phyloP scores from a whole-genome alignment of 805 yeast genomes.

The Scheffersomyces coipomensis region DNA sequence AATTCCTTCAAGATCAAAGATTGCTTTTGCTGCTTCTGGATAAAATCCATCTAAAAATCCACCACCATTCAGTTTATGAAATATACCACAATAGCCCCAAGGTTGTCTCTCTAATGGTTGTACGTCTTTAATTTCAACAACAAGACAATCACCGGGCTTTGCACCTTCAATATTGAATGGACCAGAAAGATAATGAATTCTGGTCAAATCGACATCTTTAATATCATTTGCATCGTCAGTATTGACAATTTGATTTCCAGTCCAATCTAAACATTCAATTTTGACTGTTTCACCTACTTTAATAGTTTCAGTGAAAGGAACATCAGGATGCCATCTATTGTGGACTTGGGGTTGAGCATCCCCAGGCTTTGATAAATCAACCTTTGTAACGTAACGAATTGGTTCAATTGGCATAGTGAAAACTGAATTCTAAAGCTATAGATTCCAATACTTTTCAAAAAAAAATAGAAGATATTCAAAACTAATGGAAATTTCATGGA shows the following conservation, averaged over 20 bases:
- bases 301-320: slow-evolving; percentile 40
- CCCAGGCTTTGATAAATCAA: slow-evolving; percentile 44
- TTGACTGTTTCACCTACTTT: slow-evolving; percentile 44
- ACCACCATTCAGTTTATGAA: slow-evolving; percentile 50
- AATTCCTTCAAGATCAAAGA: slow-evolving; percentile 53
- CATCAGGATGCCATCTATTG: slow-evolving; percentile 55
- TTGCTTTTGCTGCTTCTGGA: slow-evolving; percentile 52
- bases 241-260: slow-evolving; percentile 50
- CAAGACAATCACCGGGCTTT: slow-evolving; percentile 48
- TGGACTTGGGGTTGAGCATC: slow-evolving; percentile 46
- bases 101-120: slow-evolving; percentile 52
- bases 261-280: slow-evolving; percentile 54
- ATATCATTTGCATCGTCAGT: slow-evolving; percentile 50
- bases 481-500: too few relatives aligned
- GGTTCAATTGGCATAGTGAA: slow-evolving; percentile 15
- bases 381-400: slow-evolving; percentile 36
- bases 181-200: slow-evolving; percentile 49
- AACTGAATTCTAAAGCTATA: too few relatives aligned
- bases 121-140: slow-evolving; percentile 50
- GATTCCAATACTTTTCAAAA: too few relatives aligned
- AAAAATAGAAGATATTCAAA: too few relatives aligned
- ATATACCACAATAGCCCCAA: slow-evolving; percentile 54
- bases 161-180: slow-evolving; percentile 46
- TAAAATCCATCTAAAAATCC: slow-evolving; percentile 49
- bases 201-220: slow-evolving; percentile 41